Evolutionary conservation across 768 basidiomycete species (phyloP).

Genomic region (Tricholoma saponaceum): DNA sequence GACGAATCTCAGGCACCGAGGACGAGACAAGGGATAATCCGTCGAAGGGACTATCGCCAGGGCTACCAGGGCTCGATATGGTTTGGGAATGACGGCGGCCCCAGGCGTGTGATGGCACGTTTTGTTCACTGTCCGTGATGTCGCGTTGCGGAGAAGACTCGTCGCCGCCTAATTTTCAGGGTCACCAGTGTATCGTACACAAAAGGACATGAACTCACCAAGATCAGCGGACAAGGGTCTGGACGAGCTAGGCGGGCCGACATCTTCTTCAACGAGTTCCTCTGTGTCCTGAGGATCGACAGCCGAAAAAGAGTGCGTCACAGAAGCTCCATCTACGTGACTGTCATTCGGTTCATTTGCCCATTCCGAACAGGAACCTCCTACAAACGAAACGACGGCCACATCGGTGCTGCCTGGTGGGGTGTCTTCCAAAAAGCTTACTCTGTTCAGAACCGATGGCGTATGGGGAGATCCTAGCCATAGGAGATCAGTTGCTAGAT

Average conservation of each 20-base stretch:
- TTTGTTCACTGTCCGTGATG: background rate
- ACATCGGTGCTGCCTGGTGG: background rate
- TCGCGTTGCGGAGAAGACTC: background rate
- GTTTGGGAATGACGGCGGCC: background rate
- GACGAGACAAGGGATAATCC: background rate
- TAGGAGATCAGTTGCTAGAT: background rate
- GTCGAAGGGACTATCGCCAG: background rate
- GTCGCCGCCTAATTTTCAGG: background rate
- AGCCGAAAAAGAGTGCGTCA: background rate
- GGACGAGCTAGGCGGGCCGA: background rate
- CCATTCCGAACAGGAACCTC: background rate
- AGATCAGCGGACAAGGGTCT: background rate
- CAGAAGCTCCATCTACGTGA: background rate
- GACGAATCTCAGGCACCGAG: background rate
- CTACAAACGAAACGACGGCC: background rate
- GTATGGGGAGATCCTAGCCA: background rate
- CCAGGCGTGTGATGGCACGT: background rate
- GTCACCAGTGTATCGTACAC: background rate
- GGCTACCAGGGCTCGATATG: background rate
- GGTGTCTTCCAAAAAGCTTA: background rate
- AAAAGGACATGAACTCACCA: background rate
- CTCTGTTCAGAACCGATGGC: background rate
- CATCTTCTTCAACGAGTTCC: background rate
- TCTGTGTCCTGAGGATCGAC: background rate
- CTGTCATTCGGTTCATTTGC: background rate